Conservation (phyloP, 306 rosid genomes). For the Cucumis hystrix region DNA sequence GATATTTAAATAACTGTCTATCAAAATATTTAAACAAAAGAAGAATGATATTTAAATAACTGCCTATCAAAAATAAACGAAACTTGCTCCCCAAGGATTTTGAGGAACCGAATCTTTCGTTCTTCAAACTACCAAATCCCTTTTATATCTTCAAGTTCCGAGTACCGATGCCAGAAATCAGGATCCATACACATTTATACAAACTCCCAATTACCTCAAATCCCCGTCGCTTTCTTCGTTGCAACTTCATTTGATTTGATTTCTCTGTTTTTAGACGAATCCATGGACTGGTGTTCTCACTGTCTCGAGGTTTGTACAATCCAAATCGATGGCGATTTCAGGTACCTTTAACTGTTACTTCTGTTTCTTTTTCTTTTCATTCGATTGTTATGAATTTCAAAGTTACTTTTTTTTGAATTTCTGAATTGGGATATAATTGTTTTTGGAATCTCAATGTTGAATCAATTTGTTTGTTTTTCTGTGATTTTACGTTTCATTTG, state of each 20-base stretch:
- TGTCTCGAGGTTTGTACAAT: background rate
- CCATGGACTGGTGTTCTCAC: conserved; percentile 7
- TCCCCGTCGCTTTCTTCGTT: background rate
- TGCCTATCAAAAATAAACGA: background rate
- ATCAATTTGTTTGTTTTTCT: background rate
- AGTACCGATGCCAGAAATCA: background rate
- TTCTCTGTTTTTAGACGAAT: background rate
- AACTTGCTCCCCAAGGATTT: background rate
- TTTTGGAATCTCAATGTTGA: background rate
- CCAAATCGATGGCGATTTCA: conserved; percentile 1
- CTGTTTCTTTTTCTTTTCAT: background rate
- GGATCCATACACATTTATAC: background rate
- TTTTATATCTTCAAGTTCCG: background rate
- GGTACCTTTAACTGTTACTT: background rate
- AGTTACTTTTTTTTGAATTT: background rate
- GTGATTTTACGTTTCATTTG: background rate
- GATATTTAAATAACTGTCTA: too few species aligned
- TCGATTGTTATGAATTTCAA: background rate
- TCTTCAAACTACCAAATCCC: background rate
- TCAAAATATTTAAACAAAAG: too few species aligned
- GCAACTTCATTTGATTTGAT: background rate
- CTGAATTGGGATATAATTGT: background rate
- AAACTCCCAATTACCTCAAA: background rate
- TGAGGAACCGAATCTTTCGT: background rate
- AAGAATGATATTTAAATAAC: too few species aligned